Percentiles rank a stretch among this genome's conserved stretches.
Conservation (phyloP, 2,329 filamentous ascomycete species). For the Cytospora leucostoma region DNA sequence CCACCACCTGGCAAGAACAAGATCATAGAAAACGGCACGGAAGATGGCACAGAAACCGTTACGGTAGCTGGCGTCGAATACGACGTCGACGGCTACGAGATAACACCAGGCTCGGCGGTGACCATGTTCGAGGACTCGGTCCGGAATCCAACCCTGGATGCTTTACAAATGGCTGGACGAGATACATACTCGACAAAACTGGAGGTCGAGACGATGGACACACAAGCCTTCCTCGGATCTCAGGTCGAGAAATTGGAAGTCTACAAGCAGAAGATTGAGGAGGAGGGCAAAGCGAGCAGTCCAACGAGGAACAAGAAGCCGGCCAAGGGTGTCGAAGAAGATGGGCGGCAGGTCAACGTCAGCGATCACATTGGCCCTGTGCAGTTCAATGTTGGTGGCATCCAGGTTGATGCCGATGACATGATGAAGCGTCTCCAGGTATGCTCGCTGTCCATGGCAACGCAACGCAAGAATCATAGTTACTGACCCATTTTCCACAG, state of each 20-base stretch:
- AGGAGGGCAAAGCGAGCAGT: constrained; percentile 42
- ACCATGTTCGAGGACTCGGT: constrained; percentile 78
- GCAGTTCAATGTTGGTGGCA: constrained; percentile 97
- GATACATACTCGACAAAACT: constrained; percentile 47
- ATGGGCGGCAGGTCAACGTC: constrained; percentile 45
- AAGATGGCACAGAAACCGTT: constrained; percentile 28
- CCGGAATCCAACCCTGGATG: constrained; percentile 69
- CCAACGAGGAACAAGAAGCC: constrained; percentile 55
- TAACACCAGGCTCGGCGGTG: constrained; percentile 62
- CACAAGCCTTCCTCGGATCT: constrained; percentile 73
- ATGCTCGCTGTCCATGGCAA: constrained; percentile 29
- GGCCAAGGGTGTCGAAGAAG: constrained; percentile 37
- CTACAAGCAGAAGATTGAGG: constrained; percentile 58
- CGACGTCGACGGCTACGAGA: constrained; percentile 33
- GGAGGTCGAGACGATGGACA: constrained; percentile 70
- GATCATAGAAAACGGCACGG: constrained; percentile 30
- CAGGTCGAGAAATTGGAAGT: constrained; percentile 77
- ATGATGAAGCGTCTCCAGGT: constrained; percentile 88
- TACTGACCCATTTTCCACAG: constrained; percentile 41
- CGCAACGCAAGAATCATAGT: background rate
- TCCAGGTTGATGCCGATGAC: constrained; percentile 92
- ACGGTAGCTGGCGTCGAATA: constrained; percentile 32
- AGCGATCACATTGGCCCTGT: constrained; percentile 90
- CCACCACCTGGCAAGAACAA: constrained; percentile 36
- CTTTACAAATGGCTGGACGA: constrained; percentile 55